Evolutionary conservation across 768 basidiomycete genomes (phyloP).

Genomic region (Trametes elegans): DNA sequence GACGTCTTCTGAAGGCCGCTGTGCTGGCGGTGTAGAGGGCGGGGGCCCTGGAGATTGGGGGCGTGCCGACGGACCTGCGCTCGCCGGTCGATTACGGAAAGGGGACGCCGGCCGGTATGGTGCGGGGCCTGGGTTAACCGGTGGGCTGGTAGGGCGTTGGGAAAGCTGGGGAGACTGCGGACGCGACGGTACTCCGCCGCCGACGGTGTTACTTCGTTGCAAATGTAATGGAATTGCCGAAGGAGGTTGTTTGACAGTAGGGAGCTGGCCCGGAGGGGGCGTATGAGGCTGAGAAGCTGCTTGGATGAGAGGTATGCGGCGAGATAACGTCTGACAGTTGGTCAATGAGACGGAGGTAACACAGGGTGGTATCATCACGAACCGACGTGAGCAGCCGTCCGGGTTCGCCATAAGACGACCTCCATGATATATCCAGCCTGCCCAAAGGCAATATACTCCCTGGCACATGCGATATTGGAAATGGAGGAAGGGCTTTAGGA

Average conservation of each 20-base stretch:
- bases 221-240: conserved; percentile 79
- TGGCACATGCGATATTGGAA: conserved; percentile 52
- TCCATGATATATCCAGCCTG: conserved; percentile 87
- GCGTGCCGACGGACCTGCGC: conserved; percentile 14
- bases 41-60: conserved; percentile 30
- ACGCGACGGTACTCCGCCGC: conserved; percentile 41
- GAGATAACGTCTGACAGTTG: conserved; percentile 62
- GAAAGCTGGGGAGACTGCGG: conserved; percentile 58
- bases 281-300: conserved; percentile 35
- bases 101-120: conserved; percentile 45
- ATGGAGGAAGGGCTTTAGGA: conserved; percentile 43
- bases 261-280: conserved; percentile 21
- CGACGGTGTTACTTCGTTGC: conserved; percentile 49
- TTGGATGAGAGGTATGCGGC: conserved; percentile 62
- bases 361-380: conserved; percentile 20
- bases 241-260: conserved; percentile 41
- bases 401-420: conserved; percentile 80
- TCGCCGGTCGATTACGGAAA: conserved; percentile 34
- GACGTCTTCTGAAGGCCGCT: conserved; percentile 36
- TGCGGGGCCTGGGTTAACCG: conserved; percentile 35
- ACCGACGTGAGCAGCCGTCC: conserved; percentile 85
- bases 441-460: conserved; percentile 80
- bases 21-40: conserved; percentile 31
- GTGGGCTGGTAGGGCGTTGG: conserved; percentile 57
- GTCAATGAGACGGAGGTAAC: background rate